phyloP scores from a whole-genome alignment of 1,284 basidiomycete genomes.

The Sparassis latifolia region DNA sequence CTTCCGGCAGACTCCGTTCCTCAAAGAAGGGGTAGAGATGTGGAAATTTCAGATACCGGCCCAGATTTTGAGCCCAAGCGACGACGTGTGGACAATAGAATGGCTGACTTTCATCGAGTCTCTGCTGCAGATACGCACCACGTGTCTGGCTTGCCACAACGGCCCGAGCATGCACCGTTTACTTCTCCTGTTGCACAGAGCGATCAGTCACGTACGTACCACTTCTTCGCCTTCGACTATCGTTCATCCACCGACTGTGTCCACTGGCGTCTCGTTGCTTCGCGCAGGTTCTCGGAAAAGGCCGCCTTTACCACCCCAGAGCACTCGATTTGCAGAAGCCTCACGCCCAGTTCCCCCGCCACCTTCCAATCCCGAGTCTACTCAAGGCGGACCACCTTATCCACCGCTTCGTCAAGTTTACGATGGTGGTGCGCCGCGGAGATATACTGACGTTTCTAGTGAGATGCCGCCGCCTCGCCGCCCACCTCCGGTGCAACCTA shows the following conservation, averaged over 20 bases:
- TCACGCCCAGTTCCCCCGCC: constrained; percentile 7
- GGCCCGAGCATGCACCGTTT: constrained; percentile 11
- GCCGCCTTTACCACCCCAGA: constrained; percentile 31
- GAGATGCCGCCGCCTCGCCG: constrained; percentile 15
- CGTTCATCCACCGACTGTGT: constrained; percentile 4
- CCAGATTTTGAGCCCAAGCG: constrained; percentile 26
- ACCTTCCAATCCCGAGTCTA: background rate
- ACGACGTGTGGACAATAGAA: constrained; percentile 24
- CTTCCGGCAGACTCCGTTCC: constrained; percentile 18
- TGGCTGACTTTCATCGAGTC: constrained; percentile 13
- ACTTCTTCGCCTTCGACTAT: constrained; percentile 15
- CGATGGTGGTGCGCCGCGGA: constrained; percentile 3
- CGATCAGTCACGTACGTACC: constrained; percentile 35
- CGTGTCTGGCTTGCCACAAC: constrained; percentile 13
- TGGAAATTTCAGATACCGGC: constrained; percentile 12
- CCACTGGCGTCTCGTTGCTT: constrained; percentile 1
- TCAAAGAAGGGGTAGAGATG: constrained; percentile 23
- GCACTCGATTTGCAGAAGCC: constrained; percentile 26
- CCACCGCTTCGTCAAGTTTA: background rate
- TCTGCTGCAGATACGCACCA: constrained; percentile 10
- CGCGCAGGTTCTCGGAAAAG: constrained; percentile 23
- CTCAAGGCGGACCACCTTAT: constrained; percentile 1
- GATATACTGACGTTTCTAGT: constrained; percentile 5
- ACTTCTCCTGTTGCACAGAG: constrained; percentile 18
- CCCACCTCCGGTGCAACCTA: constrained; percentile 7